Percentiles rank a stretch among this genome's conserved stretches.
These are phyloP conservation scores for Fomitopsis pulvina DNA, from an alignment of 768 basidiomycete genomes.

Conservation along the genomic window DNA sequence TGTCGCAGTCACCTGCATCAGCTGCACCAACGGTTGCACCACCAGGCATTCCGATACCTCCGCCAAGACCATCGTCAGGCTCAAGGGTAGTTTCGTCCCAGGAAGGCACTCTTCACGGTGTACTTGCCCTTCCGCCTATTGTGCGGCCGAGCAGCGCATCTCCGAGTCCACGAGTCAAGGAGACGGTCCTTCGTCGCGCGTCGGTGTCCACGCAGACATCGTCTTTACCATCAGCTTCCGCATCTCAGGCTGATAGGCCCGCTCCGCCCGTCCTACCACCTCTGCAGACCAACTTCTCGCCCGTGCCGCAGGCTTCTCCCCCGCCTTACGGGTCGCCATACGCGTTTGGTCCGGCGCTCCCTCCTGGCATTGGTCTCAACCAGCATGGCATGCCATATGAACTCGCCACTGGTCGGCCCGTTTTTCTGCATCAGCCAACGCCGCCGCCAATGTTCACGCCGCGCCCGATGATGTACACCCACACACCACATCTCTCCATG, in stretches of 20 bases:
- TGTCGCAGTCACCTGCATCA: neutral
- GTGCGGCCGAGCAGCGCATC: constrained; percentile 1
- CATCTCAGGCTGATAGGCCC: constrained; percentile 17
- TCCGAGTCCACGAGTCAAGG: constrained; percentile 32
- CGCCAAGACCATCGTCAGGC: neutral
- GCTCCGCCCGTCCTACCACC: constrained; percentile 35
- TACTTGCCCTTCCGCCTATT: neutral
- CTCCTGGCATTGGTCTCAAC: constrained; percentile 69
- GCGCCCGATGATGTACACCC: constrained; percentile 55
- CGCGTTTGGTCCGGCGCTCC: constrained; percentile 44
- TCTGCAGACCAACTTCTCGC: constrained; percentile 37
- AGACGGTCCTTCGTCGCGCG: constrained; percentile 38
- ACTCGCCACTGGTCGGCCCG: constrained; percentile 73
- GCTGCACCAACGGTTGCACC: neutral
- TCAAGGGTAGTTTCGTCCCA: neutral
- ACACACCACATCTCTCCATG: constrained; percentile 39
- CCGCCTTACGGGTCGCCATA: constrained; percentile 61
- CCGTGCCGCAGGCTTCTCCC: constrained; percentile 41
- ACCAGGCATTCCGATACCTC: neutral
- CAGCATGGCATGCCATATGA: constrained; percentile 79
- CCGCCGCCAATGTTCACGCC: constrained; percentile 59
- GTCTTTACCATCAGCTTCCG: constrained; percentile 3
- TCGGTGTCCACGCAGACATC: constrained; percentile 19
- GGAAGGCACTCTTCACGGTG: neutral
- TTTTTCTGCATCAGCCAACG: constrained; percentile 55